Evolutionary conservation across 1,139 yeast species (phyloP).

Genomic region (Sugiyamaella pinicola): DNA sequence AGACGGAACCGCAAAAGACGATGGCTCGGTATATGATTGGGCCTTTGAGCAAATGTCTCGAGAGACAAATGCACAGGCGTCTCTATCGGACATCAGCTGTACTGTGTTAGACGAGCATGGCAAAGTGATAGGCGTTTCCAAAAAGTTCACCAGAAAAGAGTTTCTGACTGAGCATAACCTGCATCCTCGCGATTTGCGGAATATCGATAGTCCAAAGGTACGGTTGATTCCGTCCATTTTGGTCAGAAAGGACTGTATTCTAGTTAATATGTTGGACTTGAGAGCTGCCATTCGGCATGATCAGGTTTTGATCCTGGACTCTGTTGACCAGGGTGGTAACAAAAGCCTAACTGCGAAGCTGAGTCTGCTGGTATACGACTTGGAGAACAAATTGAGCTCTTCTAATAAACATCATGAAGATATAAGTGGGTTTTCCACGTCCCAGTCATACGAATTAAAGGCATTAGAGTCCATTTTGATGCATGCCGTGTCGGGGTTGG

Average conservation of each 20-base stretch:
- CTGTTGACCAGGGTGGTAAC: constrained; percentile 49
- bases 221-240: constrained; percentile 86
- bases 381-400: constrained; percentile 69
- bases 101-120: constrained; percentile 78
- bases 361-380: constrained; percentile 78
- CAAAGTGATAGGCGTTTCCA: constrained; percentile 66
- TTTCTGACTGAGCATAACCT: constrained; percentile 71
- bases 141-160: constrained; percentile 69
- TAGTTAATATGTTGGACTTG: constrained; percentile 77
- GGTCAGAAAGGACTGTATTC: constrained; percentile 75
- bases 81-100: constrained; percentile 49
- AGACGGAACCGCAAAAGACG: background rate
- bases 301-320: constrained; percentile 76
- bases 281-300: constrained; percentile 81
- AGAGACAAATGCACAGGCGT: background rate
- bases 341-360: constrained; percentile 51
- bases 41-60: constrained; percentile 16
- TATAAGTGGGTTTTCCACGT: constrained; percentile 22
- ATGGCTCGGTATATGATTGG: constrained; percentile 15
- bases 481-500: constrained; percentile 77
- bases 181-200: constrained; percentile 78
- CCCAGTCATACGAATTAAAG: constrained; percentile 68
- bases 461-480: constrained; percentile 86
- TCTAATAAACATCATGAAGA: constrained; percentile 11
- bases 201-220: constrained; percentile 80